Evolutionary conservation across 2,329 filamentous ascomycete genomes (phyloP).

Genomic region (Pleurostoma richardsiae): DNA sequence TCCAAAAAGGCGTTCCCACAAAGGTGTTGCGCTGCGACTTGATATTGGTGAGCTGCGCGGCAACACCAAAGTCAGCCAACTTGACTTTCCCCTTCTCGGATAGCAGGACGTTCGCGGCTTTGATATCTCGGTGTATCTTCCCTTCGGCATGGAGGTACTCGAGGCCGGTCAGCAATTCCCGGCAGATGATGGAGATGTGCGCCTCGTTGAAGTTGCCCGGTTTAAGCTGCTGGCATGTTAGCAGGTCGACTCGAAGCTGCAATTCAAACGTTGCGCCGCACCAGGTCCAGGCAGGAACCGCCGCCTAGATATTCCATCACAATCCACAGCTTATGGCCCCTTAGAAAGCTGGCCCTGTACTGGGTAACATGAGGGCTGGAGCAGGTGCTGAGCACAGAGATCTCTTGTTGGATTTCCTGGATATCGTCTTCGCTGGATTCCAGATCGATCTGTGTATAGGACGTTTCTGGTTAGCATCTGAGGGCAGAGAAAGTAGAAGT

Average conservation of each 20-base stretch:
- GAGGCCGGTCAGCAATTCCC: conserved; percentile 82
- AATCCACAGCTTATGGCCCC: conserved; percentile 97
- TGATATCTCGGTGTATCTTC: conserved; percentile 96
- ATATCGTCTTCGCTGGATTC: conserved; percentile 99
- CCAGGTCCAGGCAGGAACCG: conserved; percentile 89
- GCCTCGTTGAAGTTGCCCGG: conserved; percentile 81
- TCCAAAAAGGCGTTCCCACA: conserved; percentile 95
- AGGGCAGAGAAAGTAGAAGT: not conserved
- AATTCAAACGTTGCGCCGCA: conserved; percentile 32
- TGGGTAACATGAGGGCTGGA: conserved; percentile 90
- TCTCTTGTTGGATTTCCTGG: conserved; percentile 96
- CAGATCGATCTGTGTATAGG: conserved; percentile 76
- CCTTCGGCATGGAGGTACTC: conserved; percentile 92
- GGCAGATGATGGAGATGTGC: conserved; percentile 91
- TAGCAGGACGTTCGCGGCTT: conserved; percentile 93
- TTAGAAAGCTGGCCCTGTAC: conserved; percentile 94
- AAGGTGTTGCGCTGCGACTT: conserved; percentile 97
- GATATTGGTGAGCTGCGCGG: conserved; percentile 93
- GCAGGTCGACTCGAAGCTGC: too few relatives aligned
- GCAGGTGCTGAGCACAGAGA: conserved; percentile 91
- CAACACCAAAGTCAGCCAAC: conserved; percentile 94
- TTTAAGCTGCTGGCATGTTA: conserved; percentile 60
- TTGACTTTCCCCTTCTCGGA: conserved; percentile 88
- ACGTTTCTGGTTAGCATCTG: conserved; percentile 4
- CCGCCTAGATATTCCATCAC: conserved; percentile 98